These are phyloP conservation scores for Penicillium arizonense DNA, from an alignment of 495 filamentous ascomycete genomes.

Conservation along the genomic window DNA sequence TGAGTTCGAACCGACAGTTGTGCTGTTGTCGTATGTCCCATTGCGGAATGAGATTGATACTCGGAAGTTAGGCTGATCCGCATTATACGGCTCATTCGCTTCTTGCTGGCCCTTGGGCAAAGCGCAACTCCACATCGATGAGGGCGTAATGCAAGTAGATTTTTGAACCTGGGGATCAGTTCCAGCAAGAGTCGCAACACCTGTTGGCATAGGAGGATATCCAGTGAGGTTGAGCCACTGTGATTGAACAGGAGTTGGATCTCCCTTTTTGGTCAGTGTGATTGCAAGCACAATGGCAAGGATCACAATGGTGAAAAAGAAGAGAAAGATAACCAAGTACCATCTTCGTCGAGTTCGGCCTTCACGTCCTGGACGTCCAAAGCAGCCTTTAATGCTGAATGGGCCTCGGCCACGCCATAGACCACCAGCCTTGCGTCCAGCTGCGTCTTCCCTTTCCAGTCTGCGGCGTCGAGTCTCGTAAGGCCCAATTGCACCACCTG, in stretches of 20 bases:
- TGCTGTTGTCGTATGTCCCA: constrained; percentile 51
- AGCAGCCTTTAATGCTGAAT: constrained; percentile 57
- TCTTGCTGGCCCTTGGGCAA: constrained; percentile 72
- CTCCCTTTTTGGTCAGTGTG: constrained; percentile 53
- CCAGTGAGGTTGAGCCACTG: constrained; percentile 81
- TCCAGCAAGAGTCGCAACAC: constrained; percentile 70
- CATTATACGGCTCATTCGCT: constrained; percentile 54
- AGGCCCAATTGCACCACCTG: constrained; percentile 37
- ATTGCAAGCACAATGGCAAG: constrained; percentile 59
- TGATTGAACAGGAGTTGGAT: constrained; percentile 43
- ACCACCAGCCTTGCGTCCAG: constrained; percentile 52
- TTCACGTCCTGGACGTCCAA: constrained; percentile 60
- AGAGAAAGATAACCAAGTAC: constrained; percentile 52
- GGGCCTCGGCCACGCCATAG: constrained; percentile 62
- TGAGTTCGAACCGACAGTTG: constrained; percentile 22
- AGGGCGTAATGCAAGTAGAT: constrained; percentile 64
- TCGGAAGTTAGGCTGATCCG: constrained; percentile 72
- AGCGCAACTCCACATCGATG: constrained; percentile 78
- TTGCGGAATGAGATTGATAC: constrained; percentile 80
- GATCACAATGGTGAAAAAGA: constrained; percentile 57
- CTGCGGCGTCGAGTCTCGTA: constrained; percentile 53
- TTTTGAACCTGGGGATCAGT: constrained; percentile 56
- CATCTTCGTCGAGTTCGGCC: constrained; percentile 61
- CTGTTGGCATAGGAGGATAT: constrained; percentile 83
- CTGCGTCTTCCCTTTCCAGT: constrained; percentile 61